Percentiles rank a stretch among this genome's conserved stretches.
Conservation (phyloP, 345 rosid species). For the Syzygium oleosum region DNA sequence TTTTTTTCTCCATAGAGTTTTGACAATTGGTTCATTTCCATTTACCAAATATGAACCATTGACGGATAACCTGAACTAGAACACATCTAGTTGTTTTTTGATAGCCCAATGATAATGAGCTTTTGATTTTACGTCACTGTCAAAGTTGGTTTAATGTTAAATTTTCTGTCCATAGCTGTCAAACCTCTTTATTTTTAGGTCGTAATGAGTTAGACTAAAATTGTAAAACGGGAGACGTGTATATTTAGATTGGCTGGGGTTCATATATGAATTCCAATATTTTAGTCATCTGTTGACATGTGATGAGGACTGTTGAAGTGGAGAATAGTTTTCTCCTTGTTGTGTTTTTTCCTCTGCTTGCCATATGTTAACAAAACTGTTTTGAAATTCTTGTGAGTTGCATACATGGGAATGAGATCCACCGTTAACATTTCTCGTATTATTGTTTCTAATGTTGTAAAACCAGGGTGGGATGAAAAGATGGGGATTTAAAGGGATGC, state of each 20-base stretch:
- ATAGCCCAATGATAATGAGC: neutral
- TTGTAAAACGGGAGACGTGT: neutral
- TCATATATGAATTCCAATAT: neutral
- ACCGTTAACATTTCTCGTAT: slow-evolving; percentile 1
- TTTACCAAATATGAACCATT: neutral
- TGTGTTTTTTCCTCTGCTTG: neutral
- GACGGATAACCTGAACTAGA: neutral
- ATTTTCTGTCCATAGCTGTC: neutral
- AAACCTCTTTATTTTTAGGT: neutral
- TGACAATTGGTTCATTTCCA: neutral
- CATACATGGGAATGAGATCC: neutral
- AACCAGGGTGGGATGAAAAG: slow-evolving; percentile 90
- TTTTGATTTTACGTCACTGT: neutral
- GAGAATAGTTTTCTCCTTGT: neutral
- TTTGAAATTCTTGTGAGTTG: neutral
- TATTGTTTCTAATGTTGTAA: neutral
- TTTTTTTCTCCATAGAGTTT: neutral
- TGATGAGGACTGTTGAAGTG: neutral
- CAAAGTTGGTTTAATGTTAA: neutral
- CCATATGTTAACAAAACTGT: neutral
- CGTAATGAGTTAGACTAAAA: neutral
- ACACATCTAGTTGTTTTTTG: neutral
- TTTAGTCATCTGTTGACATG: neutral
- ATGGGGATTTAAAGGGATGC: slow-evolving; percentile 42
- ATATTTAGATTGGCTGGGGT: neutral